Evolutionary conservation across 2,329 filamentous ascomycete species (phyloP).

Genomic region (Colletotrichum shisoi): DNA sequence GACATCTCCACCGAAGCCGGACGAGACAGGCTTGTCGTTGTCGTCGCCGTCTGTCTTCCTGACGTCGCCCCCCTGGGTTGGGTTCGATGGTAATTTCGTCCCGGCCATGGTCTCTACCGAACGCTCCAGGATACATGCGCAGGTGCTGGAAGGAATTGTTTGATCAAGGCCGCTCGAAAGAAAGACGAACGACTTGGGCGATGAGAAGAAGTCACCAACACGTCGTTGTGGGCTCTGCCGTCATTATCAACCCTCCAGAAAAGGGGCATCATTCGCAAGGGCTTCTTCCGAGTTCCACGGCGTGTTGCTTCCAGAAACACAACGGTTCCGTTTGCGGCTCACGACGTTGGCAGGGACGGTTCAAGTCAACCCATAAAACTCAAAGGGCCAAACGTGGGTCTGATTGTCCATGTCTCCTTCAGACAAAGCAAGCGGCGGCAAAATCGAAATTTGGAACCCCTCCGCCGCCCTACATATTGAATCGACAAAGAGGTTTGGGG

Average conservation of each 20-base stretch:
- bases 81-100: background rate
- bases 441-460: too few relatives aligned
- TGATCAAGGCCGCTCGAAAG: background rate
- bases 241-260: background rate
- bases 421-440: background rate
- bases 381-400: background rate
- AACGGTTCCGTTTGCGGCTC: background rate
- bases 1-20: background rate
- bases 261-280: background rate
- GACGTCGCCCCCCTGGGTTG: background rate
- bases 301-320: background rate
- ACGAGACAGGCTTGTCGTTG: background rate
- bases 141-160: background rate
- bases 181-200: too few relatives aligned
- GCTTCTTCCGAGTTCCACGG: background rate
- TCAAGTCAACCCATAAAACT: background rate
- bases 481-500: background rate
- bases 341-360: background rate
- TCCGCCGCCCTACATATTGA: background rate
- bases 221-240: background rate
- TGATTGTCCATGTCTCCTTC: background rate
- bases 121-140: background rate
- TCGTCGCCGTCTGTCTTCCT: background rate
- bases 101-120: background rate
- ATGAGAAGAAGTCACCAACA: too few relatives aligned